Base-by-base conservation (phyloP, 768 basidiomycete genomes). In the Amanita polypyramis region DNA sequence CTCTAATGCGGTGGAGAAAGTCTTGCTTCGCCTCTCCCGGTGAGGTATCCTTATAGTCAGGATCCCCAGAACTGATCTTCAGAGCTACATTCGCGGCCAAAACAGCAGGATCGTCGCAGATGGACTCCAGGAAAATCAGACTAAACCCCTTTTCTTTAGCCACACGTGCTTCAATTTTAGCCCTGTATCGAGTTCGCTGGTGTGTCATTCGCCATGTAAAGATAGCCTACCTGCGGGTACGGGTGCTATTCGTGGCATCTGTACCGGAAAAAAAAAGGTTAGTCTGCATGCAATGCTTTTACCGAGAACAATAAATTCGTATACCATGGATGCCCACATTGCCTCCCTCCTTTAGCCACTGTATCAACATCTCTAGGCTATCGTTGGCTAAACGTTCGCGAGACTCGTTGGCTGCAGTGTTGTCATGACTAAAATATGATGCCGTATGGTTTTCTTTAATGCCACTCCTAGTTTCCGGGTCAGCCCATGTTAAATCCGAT, bases 241-340 rank as follows among this genome's bases (percentile, higher is more conserved):
- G 73, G 2, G 90, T 93, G 56, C 89, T 95, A 63, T 99, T 99
- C 1, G 96, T 99, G 2, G 96, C 96, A 67, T 99, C 94, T 97
- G 53, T 20, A 45, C 29, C 6, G 55, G 42, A 46, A 43, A 32
- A 14, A 20, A 14, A 5, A n/a, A n/a, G n/a, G n/a, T n/a, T n/a
- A n/a, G n/a, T 29, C 42, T 19, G 15, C 19, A 50, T n/a, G n/a
- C n/a, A 17, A n/a, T 30, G 7, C n/a, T 11, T 19, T 10, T 6
- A 29, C 19, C 12, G 14, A 5, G 9, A 32, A 11, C 38, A 23
- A 17, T 37, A 35, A 12, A 20, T n/a, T 47, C 25, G 45, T 36
- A 25, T 71, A 91, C 94, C 96, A 62, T 97, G 95, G 55, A 99
- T 97, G 7, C 89, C 96, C 43, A 98, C 95, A 61, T 99, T 99